phyloP scores from a whole-genome alignment of 1,284 basidiomycete species.

The Vanrija pseudolonga region DNA sequence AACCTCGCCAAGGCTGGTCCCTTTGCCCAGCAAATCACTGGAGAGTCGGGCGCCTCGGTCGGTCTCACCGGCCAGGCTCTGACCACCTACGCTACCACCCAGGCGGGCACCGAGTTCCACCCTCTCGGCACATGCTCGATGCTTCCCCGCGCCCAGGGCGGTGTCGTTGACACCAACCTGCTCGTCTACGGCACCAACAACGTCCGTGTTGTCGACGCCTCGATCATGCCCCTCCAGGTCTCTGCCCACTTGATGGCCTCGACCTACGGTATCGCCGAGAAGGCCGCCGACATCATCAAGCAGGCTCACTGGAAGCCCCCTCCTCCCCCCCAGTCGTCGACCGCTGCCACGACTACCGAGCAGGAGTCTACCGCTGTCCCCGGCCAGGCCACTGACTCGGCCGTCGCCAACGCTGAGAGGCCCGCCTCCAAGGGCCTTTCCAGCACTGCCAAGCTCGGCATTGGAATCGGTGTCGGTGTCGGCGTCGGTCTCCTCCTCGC shows the following conservation, averaged over 20 bases:
- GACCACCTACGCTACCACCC: constrained; percentile 21
- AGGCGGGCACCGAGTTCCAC: constrained; percentile 53
- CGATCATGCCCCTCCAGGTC: constrained; percentile 51
- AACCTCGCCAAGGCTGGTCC: constrained; percentile 31
- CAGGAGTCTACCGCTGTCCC: constrained; percentile 18
- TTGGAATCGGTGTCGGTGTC: constrained; percentile 39
- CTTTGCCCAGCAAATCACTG: constrained; percentile 27
- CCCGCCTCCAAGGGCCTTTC: constrained; percentile 11
- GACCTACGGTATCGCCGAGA: constrained; percentile 68
- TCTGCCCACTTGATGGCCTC: constrained; percentile 50
- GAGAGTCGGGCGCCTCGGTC: constrained; percentile 27
- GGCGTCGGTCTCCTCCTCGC: constrained; percentile 33
- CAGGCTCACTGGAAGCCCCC: constrained; percentile 14
- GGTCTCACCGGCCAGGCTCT: constrained; percentile 33
- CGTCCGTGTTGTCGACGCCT: constrained; percentile 52
- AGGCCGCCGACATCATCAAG: constrained; percentile 62
- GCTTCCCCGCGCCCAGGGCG: constrained; percentile 60
- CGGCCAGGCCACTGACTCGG: constrained; percentile 29
- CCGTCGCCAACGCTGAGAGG: constrained; percentile 19
- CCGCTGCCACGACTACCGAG: background rate
- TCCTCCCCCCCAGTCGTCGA: background rate
- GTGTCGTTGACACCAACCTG: constrained; percentile 63
- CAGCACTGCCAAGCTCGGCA: constrained; percentile 35
- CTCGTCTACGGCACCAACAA: constrained; percentile 61
- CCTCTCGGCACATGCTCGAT: constrained; percentile 63